Evolutionary conservation across 2,329 filamentous ascomycete species (phyloP), one percentile per base, ranked within the genome.

Genomic region (Hymenoscyphus albidus): DNA sequence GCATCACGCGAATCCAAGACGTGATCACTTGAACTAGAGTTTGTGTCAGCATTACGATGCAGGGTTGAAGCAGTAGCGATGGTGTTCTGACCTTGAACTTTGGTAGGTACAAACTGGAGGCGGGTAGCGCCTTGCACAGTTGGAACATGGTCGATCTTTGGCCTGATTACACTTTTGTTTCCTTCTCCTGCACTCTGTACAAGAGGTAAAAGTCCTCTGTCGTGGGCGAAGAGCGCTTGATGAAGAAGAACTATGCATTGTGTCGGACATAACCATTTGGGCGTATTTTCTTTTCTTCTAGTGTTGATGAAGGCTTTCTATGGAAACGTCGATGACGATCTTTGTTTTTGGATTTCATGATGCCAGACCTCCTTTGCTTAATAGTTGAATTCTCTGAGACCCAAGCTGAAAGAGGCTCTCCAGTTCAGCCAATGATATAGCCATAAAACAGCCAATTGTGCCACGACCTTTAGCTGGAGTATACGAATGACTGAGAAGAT

Each of bases 91-190:
- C 70, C 67, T 72, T 54, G 66, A 61, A 62, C 59, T 66, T 59
- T 70, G 61, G 55, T 70, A 70, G 3, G 66, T 68, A 58, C 69
- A 70, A 22, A 64, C 48, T 1, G 69, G 68, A 13, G 68, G 69
- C 35, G 70, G 70, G 32, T 68, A 71, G 14, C 70, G 59, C 22
- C 70, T 64, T 9, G 66, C 62, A 62, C 70, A 71, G 57, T 71
- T 70, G 31, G 66, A 69, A 58, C 70, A 71, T 1, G 68, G 70
- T 3, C 70, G 60, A 59, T 70, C 68, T 68, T 69, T 71, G 22
- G 70, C 67, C 67, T 71, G 68, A 55, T 71, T 71, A 63, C 70
- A 71, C 64, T 65, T 68, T 58, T 71, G 70, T 39, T 71, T 71
- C 44, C 70, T 65, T 54, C 70, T 58, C 16, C 70, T 65, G 60